These are phyloP conservation scores for Suillus clintonianus DNA, from an alignment of 768 basidiomycete species.

Conservation along the genomic window DNA sequence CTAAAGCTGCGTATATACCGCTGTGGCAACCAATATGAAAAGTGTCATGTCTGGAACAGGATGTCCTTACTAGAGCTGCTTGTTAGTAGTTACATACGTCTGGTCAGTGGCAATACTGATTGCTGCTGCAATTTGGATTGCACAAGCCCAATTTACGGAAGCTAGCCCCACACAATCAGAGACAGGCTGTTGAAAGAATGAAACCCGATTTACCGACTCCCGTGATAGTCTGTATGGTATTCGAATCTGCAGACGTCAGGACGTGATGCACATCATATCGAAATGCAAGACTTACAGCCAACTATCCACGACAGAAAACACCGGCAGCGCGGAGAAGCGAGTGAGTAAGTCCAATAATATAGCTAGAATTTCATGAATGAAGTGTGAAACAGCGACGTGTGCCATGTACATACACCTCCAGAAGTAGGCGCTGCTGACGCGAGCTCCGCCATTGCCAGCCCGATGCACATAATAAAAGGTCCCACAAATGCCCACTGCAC, in stretches of 20 bases:
- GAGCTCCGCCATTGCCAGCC: conserved; percentile 70
- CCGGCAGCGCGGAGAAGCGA: not conserved
- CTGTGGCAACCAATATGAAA: conserved; percentile 23
- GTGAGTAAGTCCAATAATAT: conserved; percentile 1
- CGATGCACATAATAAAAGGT: conserved; percentile 62
- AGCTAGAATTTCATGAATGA: not conserved
- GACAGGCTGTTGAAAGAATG: not conserved
- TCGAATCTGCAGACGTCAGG: not conserved
- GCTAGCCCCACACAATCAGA: not conserved
- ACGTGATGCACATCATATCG: not conserved
- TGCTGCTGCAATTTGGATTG: not conserved
- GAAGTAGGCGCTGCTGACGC: conserved; percentile 20
- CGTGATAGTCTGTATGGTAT: conserved; percentile 39
- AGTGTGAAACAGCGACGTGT: not conserved
- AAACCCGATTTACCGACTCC: conserved; percentile 15
- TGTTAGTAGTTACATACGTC: conserved; percentile 43
- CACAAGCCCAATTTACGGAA: not conserved
- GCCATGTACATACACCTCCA: not conserved
- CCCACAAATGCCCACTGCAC: conserved; percentile 65
- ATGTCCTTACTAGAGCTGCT: conserved; percentile 45
- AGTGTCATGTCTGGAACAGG: conserved; percentile 41
- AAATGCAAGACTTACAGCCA: conserved; percentile 40
- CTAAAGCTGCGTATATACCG: not conserved
- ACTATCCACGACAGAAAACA: conserved; percentile 29
- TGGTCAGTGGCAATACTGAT: conserved; percentile 42